Conservation (phyloP, 2,329 filamentous ascomycete genomes). For the Penicillium hordei region DNA sequence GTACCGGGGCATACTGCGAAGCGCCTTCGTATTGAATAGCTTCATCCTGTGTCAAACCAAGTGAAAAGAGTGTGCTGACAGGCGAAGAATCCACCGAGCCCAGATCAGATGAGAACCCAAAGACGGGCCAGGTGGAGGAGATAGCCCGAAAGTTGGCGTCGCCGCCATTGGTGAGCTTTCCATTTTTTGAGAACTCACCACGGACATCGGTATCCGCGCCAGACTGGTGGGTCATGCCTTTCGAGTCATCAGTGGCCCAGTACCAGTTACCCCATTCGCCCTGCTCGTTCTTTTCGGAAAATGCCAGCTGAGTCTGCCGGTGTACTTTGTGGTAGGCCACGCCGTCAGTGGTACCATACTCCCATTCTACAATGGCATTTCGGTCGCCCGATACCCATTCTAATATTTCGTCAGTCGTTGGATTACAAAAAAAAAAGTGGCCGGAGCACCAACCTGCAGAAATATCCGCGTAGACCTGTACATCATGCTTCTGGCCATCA, state of each 20-base stretch:
- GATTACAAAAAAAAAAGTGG: not conserved
- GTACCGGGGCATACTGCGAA: slow-evolving; percentile 39
- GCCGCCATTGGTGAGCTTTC: slow-evolving; percentile 46
- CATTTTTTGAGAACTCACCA: slow-evolving; percentile 45
- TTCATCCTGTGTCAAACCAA: slow-evolving; percentile 51
- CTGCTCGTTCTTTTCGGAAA: slow-evolving; percentile 50
- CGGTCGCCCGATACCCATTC: slow-evolving; percentile 71
- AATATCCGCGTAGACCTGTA: slow-evolving; percentile 72
- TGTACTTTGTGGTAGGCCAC: slow-evolving; percentile 63
- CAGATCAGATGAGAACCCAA: slow-evolving; percentile 54
- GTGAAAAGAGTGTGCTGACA: slow-evolving; percentile 48
- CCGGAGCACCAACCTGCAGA: slow-evolving; percentile 57
- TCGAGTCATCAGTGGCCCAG: slow-evolving; percentile 48
- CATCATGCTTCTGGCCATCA: slow-evolving; percentile 62
- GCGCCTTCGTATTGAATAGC: slow-evolving; percentile 52
- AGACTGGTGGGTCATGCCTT: slow-evolving; percentile 48
- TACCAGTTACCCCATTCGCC: slow-evolving; percentile 57
- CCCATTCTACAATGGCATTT: slow-evolving; percentile 60
- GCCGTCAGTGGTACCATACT: slow-evolving; percentile 51
- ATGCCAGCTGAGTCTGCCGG: slow-evolving; percentile 49
- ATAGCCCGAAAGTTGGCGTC: slow-evolving; percentile 54
- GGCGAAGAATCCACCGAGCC: slow-evolving; percentile 43
- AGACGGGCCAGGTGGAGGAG: slow-evolving; percentile 52
- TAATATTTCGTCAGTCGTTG: slow-evolving; percentile 34
- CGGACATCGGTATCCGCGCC: slow-evolving; percentile 51